Evolutionary conservation across 257 asterid genomes (phyloP).

Genomic region (Lycium barbarum): DNA sequence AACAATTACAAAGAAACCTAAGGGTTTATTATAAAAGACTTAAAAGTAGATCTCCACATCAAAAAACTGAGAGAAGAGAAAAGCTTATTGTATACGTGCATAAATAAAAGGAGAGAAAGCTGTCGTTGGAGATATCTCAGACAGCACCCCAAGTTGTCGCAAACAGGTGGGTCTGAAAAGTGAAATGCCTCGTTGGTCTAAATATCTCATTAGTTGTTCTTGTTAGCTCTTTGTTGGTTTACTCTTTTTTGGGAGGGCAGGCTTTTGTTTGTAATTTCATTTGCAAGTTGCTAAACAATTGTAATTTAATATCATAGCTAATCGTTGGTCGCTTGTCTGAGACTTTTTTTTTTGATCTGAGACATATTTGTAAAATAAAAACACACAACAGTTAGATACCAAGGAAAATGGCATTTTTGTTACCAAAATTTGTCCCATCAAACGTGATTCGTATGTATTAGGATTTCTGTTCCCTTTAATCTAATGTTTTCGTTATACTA

Average conservation of each 20-base stretch:
- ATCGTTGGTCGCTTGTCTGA: neutral
- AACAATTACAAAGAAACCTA: neutral
- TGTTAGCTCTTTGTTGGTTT: neutral
- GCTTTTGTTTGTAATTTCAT: constrained; percentile 8
- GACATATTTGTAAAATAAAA: neutral
- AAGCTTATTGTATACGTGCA: neutral
- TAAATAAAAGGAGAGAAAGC: neutral
- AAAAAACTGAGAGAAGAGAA: neutral
- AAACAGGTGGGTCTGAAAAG: constrained; percentile 25
- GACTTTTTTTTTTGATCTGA: neutral
- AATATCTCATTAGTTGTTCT: neutral
- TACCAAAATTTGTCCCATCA: neutral
- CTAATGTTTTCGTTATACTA: neutral
- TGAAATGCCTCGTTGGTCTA: constrained; percentile 4
- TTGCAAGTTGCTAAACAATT: neutral
- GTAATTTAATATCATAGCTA: neutral
- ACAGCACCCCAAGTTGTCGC: constrained; percentile 17
- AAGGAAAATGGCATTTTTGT: neutral
- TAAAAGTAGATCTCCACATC: neutral
- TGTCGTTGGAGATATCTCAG: constrained; percentile 23
- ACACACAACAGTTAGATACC: neutral
- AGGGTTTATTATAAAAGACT: neutral
- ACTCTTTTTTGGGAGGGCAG: neutral
- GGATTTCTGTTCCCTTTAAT: too few relatives aligned
- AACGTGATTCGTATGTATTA: neutral